Evolutionary conservation across 2,329 filamentous ascomycete genomes (phyloP).

Genomic region (Didymellaceae sp.): DNA sequence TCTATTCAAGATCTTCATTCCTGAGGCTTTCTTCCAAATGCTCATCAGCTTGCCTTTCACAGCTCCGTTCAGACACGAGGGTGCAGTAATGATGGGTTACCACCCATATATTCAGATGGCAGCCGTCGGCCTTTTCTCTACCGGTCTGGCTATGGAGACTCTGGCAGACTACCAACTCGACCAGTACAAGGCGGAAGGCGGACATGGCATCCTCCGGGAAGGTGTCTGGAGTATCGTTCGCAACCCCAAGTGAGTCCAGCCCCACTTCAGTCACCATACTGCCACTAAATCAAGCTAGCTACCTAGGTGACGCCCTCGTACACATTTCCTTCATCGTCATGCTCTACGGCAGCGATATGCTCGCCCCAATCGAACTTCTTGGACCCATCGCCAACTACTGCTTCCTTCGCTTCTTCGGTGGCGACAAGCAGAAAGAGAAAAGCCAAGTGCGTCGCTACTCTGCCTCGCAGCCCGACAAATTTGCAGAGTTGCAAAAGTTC

Average conservation of each 20-base stretch:
- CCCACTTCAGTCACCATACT: neutral
- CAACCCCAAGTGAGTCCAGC: constrained; percentile 64
- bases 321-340: constrained; percentile 66
- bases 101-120: constrained; percentile 45
- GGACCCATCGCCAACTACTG: constrained; percentile 65
- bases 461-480: constrained; percentile 58
- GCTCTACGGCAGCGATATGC: constrained; percentile 61
- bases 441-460: constrained; percentile 61
- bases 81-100: constrained; percentile 46
- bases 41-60: constrained; percentile 65
- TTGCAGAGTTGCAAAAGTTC: constrained; percentile 61
- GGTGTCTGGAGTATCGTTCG: constrained; percentile 68
- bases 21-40: constrained; percentile 64
- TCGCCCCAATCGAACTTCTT: constrained; percentile 62
- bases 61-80: constrained; percentile 59
- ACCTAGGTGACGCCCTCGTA: constrained; percentile 65
- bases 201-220: constrained; percentile 56
- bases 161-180: constrained; percentile 65
- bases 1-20: constrained; percentile 61
- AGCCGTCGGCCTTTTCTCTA: constrained; percentile 62
- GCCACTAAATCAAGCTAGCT: constrained; percentile 49
- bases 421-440: constrained; percentile 62
- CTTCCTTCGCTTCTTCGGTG: constrained; percentile 64
- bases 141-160: constrained; percentile 63
- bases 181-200: constrained; percentile 54